phyloP scores from a whole-genome alignment of 2,329 filamentous ascomycete genomes.

The Westerdykella ornata region DNA sequence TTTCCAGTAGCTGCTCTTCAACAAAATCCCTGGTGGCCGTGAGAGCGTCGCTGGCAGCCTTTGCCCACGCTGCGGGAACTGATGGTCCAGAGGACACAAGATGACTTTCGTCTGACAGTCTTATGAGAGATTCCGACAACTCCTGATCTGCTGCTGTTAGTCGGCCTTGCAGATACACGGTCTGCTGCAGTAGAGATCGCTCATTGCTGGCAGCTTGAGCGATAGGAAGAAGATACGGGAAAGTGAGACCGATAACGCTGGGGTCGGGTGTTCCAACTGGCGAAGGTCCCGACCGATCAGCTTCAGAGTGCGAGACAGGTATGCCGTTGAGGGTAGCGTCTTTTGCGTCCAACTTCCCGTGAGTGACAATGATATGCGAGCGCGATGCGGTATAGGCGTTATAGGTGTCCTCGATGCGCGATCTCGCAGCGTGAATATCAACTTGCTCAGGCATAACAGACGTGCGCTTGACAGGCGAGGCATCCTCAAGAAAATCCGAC shows the following conservation, averaged over 20 bases:
- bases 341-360: constrained; percentile 13
- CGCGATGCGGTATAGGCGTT: constrained; percentile 26
- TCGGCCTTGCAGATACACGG: constrained; percentile 29
- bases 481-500: constrained; percentile 29
- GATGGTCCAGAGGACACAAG: constrained; percentile 30
- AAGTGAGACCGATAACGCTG: constrained; percentile 17
- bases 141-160: constrained; percentile 28
- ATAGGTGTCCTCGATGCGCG: constrained; percentile 25
- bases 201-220: constrained; percentile 20
- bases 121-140: constrained; percentile 21
- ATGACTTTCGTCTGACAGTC: constrained; percentile 37
- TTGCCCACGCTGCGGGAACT: constrained; percentile 22
- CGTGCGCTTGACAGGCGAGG: constrained; percentile 26
- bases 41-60: constrained; percentile 18
- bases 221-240: constrained; percentile 29
- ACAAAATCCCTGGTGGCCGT: constrained; percentile 14
- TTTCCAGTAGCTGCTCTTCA: constrained; percentile 15
- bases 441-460: background rate
- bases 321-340: background rate
- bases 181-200: constrained; percentile 29
- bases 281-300: background rate
- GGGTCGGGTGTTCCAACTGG: background rate
- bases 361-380: constrained; percentile 15
- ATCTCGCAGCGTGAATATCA: constrained; percentile 20
- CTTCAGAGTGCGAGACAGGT: background rate